Percentiles rank a stretch among this genome's conserved stretches.
Conservation (phyloP, 441 rosid genomes). For the Gossypium gossypioides region DNA sequence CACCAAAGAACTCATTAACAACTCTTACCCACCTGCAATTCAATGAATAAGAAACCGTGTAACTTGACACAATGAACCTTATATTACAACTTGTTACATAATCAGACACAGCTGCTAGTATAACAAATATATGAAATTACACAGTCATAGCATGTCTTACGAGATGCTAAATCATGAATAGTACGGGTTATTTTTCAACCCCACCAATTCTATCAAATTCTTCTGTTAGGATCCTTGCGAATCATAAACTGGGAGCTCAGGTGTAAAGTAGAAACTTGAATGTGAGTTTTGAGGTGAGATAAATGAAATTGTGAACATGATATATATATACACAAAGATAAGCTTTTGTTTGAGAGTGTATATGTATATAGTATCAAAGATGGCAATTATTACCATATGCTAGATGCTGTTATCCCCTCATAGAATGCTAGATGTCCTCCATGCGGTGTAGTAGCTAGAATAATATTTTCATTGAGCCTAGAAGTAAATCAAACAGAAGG, state of each 20-base stretch:
- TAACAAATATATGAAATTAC: neutral
- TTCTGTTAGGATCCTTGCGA: neutral
- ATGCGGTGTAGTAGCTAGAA: constrained; percentile 57
- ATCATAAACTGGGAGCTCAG: neutral
- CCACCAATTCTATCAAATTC: neutral
- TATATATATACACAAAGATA: neutral
- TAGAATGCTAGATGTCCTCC: constrained; percentile 81
- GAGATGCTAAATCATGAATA: neutral
- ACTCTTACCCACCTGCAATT: constrained; percentile 80
- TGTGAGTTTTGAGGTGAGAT: neutral
- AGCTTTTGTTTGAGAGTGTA: neutral
- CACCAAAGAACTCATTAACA: constrained; percentile 52
- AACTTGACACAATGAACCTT: neutral
- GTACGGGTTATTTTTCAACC: neutral
- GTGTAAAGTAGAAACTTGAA: neutral
- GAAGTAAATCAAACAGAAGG: constrained; percentile 11
- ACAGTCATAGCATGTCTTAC: neutral
- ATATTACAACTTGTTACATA: neutral
- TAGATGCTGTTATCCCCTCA: constrained; percentile 57
- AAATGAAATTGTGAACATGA: neutral
- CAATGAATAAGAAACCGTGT: constrained; percentile 12
- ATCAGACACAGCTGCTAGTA: neutral
- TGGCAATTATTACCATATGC: constrained; percentile 52
- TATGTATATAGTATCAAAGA: neutral
- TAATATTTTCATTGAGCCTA: constrained; percentile 62